Evolutionary conservation across 192 early-diverging fungal species (phyloP), one percentile per base, ranked within the genome.

Genomic region (Diversispora epigaea): DNA sequence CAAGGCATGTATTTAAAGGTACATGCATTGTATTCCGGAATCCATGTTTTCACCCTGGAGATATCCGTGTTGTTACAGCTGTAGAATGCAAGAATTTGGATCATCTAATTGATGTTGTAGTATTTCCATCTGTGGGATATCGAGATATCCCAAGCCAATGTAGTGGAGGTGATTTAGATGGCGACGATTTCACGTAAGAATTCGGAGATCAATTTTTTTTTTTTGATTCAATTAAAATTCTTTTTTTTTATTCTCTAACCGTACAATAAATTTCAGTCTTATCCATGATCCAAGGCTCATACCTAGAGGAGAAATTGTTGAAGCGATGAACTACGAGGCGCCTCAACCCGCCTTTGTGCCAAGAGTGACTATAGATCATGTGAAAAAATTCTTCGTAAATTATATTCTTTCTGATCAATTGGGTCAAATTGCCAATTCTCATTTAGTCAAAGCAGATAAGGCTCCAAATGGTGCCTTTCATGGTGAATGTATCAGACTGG

Each of bases 91-190:
- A 75, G 4, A 70, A 69, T 3, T 64, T 90, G 21, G 71, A 47
- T 39, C 76, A 89, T 73, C 71, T 90, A 3, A 66, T 73, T 6
- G 89, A 94, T 75, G 93, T 94, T 2, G 79, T 94, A 4, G 93
- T 93, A 0, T 94, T 94, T 75, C 85, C 89, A 21, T 80, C 86
- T 41, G 76, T 83, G 22, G 93, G 93, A 0, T 70, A 83, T 9
- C 84, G 93, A 6, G 88, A 89, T 67, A 80, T 93, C 50, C 90
- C 92, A 4, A 91, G 88, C 55, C 89, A 89, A 88, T 90, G 92
- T 68, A 85, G 85, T 69, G 93, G 93, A 46, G 93, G 93, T 11
- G 93, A 94, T 82, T 77, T 94, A 7, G 93, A 94, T 73, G 93
- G 93, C 21, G 93, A 94, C 81, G 84, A 87, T 75, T 90, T 76